Conservation (phyloP, 306 rosid genomes). For the Rosa rugosa region DNA sequence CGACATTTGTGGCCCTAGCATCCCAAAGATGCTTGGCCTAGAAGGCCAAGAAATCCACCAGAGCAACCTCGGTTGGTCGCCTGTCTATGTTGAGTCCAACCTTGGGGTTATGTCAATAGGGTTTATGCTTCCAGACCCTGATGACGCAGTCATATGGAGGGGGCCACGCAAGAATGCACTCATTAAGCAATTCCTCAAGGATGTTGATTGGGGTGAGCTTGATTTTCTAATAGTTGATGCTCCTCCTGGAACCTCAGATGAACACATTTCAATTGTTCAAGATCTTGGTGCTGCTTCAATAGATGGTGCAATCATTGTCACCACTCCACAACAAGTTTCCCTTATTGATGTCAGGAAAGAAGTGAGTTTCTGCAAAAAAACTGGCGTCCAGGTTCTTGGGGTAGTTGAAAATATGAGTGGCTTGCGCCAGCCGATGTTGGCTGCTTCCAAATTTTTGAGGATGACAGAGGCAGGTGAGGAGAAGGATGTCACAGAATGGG, state of each 20-base stretch:
- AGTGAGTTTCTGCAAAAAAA: slow-evolving; percentile 83
- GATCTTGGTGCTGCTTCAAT: slow-evolving; percentile 67
- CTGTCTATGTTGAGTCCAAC: slow-evolving; percentile 87
- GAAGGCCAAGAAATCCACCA: slow-evolving; percentile 91
- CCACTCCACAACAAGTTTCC: slow-evolving; percentile 94
- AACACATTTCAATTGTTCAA: slow-evolving; percentile 83
- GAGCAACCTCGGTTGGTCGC: slow-evolving; percentile 99
- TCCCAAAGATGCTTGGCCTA: slow-evolving; percentile 94
- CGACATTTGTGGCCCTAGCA: slow-evolving; percentile 96
- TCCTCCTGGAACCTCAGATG: slow-evolving; percentile 97
- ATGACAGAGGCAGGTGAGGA: slow-evolving; percentile 60
- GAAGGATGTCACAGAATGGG: slow-evolving; percentile 72
- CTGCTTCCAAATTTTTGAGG: slow-evolving; percentile 63
- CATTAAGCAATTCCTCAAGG: slow-evolving; percentile 85
- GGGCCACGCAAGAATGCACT: slow-evolving; percentile 92
- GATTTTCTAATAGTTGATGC: slow-evolving; percentile 91
- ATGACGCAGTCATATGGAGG: slow-evolving; percentile 83
- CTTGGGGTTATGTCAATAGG: slow-evolving; percentile 96
- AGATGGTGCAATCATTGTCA: slow-evolving; percentile 90
- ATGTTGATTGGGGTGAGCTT: slow-evolving; percentile 90
- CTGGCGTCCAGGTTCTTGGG: slow-evolving; percentile 77
- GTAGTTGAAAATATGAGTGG: slow-evolving; percentile 97
- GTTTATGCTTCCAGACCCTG: slow-evolving; percentile 80
- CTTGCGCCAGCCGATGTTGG: slow-evolving; percentile 58
- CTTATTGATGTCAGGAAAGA: slow-evolving; percentile 86